phyloP scores from a whole-genome alignment of 805 yeast species.

The Metschnikowia sp. region DNA sequence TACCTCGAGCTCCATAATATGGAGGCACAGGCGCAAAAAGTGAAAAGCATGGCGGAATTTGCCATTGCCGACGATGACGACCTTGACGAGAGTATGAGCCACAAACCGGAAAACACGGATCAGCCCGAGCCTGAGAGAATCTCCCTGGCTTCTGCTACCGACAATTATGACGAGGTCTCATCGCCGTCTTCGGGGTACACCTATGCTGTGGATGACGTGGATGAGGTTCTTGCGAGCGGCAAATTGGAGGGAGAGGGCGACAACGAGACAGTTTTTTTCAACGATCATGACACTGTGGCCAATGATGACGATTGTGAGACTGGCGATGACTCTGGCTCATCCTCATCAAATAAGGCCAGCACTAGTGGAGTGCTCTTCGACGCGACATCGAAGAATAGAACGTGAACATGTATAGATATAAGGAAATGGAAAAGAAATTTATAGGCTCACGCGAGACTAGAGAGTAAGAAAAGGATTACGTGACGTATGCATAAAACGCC shows the following conservation, averaged over 20 bases:
- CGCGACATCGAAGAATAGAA: neutral
- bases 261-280: neutral
- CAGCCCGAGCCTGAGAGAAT: neutral
- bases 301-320: neutral
- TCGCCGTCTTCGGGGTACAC: neutral
- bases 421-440: no score
- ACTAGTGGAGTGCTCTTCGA: slow-evolving; percentile 1
- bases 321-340: neutral
- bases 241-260: slow-evolving; percentile 1
- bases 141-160: neutral
- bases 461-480: no score
- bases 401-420: no score
- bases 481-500: no score
- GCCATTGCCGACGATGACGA: slow-evolving; percentile 13
- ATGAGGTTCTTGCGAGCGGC: slow-evolving; percentile 2
- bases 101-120: neutral
- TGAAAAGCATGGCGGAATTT: slow-evolving; percentile 5
- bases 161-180: neutral
- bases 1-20: slow-evolving; percentile 36
- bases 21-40: slow-evolving; percentile 19
- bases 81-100: slow-evolving; percentile 2
- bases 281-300: no score
- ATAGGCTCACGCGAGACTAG: no score
- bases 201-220: neutral
- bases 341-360: neutral